These are phyloP conservation scores for Termitomyces sp. DNA, from an alignment of 768 basidiomycete species.

Conservation along the genomic window DNA sequence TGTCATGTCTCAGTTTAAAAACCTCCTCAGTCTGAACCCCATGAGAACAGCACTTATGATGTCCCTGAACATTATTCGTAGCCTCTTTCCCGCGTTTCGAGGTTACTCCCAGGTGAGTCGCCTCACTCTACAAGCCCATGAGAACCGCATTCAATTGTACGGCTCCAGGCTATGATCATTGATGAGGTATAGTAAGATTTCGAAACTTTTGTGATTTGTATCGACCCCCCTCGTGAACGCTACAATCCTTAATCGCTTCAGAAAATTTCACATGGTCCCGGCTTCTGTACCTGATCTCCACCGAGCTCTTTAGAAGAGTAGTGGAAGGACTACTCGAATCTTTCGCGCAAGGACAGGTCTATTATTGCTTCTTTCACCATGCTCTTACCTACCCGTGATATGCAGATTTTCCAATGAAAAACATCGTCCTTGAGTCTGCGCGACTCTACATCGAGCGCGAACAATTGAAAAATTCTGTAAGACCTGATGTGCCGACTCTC, in stretches of 20 bases:
- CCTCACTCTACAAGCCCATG: conserved; percentile 5
- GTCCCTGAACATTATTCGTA: conserved; percentile 62
- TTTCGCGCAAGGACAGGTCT: conserved; percentile 55
- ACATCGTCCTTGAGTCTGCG: conserved; percentile 66
- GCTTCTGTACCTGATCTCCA: conserved; percentile 49
- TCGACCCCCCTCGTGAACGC: conserved; percentile 33
- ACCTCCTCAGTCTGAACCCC: conserved; percentile 54
- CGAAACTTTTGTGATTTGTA: conserved; percentile 10
- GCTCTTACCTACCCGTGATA: conserved; percentile 12
- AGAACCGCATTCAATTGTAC: conserved; percentile 12
- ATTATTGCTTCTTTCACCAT: conserved; percentile 7
- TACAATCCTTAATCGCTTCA: conserved; percentile 65
- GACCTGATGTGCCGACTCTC: conserved; percentile 74
- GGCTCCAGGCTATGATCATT: conserved; percentile 61
- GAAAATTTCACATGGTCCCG: conserved; percentile 68
- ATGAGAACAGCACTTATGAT: conserved; percentile 68
- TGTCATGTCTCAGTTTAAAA: conserved; percentile 27
- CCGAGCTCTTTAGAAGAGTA: conserved; percentile 60
- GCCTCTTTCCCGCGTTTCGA: conserved; percentile 75
- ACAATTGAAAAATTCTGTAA: conserved; percentile 72
- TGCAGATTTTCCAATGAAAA: conserved; percentile 64
- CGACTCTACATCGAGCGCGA: conserved; percentile 73
- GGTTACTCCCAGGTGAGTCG: conserved; percentile 69
- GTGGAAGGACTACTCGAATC: conserved; percentile 64
- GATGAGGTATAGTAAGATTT: conserved; percentile 58